Evolutionary conservation across 2,329 filamentous ascomycete genomes (phyloP), one percentile per base, ranked within the genome.

Genomic region (Pseudogymnoascus pannorum): DNA sequence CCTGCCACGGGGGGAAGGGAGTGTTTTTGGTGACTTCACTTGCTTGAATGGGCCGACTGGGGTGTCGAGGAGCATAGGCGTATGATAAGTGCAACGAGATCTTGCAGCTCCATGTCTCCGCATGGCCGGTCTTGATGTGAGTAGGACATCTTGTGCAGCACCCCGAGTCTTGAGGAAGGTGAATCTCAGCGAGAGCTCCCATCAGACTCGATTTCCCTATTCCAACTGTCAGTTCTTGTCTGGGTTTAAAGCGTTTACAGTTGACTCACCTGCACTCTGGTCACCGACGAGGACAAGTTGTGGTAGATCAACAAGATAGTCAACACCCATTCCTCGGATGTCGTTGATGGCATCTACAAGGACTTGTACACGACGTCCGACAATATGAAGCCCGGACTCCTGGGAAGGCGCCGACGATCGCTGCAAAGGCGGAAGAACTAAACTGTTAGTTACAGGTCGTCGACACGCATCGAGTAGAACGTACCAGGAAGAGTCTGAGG

Each of bases 251-350:
- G 44, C 24, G 44, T 31, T 54, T 9, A 6, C 2, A 12, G 24
- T 54, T 54, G n/a, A 31, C 24, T 31, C n/a, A 54, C 44, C 92
- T 0, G 91, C 88, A 0, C 85, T 89, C 69, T 96, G 92, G 57
- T 96, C 91, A 0, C 92, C 92, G 0, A 96, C 85, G 0, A 96
- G 83, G 5, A 93, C 88, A 8, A 95, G 85, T 66, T 91, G 90
- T 0, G 92, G 91, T 0, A 96, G 76, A 0, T 84, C 82, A 0
- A 77, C 69, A 4, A 85, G 82, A 16, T 88, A 83, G 58, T 88
- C 85, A 0, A 96, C 85, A 0, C 88, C 89, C 0, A 93, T 79
- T 5, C 86, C 80, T 58, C 90, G 84, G 0, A 96, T 80, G 57
- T 87, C 82, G 2, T 83, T 83, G 0, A 91, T 80, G 0, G 83